These are phyloP conservation scores for Teunomyces pallodes DNA, from an alignment of 805 yeast genomes.

Conservation along the genomic window DNA sequence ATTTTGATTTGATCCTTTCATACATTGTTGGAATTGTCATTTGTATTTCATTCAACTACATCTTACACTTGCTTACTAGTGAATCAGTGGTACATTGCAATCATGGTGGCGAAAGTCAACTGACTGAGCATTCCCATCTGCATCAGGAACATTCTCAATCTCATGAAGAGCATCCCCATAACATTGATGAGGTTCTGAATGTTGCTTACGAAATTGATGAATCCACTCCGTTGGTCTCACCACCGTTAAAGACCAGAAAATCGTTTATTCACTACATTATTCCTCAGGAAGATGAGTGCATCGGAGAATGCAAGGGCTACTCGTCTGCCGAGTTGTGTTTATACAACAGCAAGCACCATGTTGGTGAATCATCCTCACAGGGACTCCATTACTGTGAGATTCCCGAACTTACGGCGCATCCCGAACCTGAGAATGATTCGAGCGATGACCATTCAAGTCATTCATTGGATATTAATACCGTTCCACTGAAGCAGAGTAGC, in stretches of 20 bases:
- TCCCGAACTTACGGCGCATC: conserved; percentile 24
- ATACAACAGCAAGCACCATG: conserved; percentile 5
- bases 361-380: conserved; percentile 8
- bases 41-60: conserved; percentile 58
- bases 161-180: conserved; percentile 11
- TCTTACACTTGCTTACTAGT: conserved; percentile 73
- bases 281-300: conserved; percentile 13
- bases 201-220: conserved; percentile 10
- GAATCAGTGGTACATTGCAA: conserved; percentile 85
- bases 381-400: conserved; percentile 40
- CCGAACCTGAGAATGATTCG: neutral
- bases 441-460: neutral
- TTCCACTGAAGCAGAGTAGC: neutral
- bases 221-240: conserved; percentile 14
- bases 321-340: conserved; percentile 40
- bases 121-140: conserved; percentile 12
- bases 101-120: conserved; percentile 45
- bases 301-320: conserved; percentile 51
- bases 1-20: conserved; percentile 41
- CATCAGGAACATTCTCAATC: conserved; percentile 2
- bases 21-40: conserved; percentile 58
- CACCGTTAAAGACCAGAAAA: conserved; percentile 12
- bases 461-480: neutral
- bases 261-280: conserved; percentile 27
- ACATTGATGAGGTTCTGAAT: neutral